Evolutionary conservation across 1,284 basidiomycete genomes (phyloP), one percentile per base, ranked within the genome.

Genomic region (Phaffia rhodozyma): DNA sequence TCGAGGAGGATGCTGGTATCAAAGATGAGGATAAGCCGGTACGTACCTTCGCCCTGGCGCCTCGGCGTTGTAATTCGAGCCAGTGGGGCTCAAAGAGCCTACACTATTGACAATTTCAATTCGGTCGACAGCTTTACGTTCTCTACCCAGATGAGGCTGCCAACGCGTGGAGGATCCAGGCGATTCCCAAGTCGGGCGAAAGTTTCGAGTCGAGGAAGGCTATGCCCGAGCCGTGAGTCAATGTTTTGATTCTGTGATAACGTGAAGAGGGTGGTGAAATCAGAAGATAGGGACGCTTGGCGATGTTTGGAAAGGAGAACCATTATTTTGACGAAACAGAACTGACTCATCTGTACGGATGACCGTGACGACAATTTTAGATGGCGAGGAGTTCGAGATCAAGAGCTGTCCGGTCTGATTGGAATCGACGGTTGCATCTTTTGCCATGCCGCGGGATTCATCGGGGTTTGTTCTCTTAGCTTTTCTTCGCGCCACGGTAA

Each of bases 391-490:
- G 76, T 94, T 50, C 81, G 96, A 54, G 96, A 98, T 73, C 85
- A 87, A 11, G 81, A 82, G 58, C 78, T 98, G 54, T 86, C 84
- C 56, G 78, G 84, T 68, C 76, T 84, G 18, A 84, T 84, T 16
- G 91, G 90, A 1, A 85, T 97, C 67, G 82, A 83, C 0, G 90
- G 86, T 1, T 83, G 91, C 61, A 84, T 97, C 63, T 98, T 98
- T 73, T 86, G 93, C 32, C 94, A 98, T 76, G 89, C 91, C 1
- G 87, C 86, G 66, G 94, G 94, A 3, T 98, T 98, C 74, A 97
- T 93, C 71, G 96, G 92, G 91, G 90, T 83, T 67, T 71, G 85
- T 76, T 7, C 25, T 25, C 50, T 23, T 29, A 11, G n/a, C 50
- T 20, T 54, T 66, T 58, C 32, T 32, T 30, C 57, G n/a, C 38